Base-by-base conservation (phyloP, 139 green algal species). In the Cymbomonas tetramitiformis region DNA sequence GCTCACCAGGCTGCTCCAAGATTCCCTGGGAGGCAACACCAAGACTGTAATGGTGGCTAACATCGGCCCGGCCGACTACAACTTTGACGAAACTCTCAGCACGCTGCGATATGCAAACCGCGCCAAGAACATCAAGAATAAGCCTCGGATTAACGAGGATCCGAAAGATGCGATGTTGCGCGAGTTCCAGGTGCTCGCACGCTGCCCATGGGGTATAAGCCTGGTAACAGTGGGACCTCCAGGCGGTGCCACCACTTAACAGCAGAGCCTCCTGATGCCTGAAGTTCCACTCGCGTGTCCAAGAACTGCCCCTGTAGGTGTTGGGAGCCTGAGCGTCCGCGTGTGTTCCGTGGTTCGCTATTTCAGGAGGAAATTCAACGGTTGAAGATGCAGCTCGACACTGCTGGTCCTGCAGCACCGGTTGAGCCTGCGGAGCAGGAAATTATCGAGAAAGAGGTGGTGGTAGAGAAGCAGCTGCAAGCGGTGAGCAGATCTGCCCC, bases 121-220 rank as follows among this genome's bases (percentile, higher is more conserved):
- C 28, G 83, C 83, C 26, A 91, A 86, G 77, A 86, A 86, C 75
- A 91, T 91, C 64, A 75, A 83, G 56, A 91, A 91, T 77, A 86
- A 86, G 71, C 80, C 81, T 12, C 48, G 68, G 31, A 84, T 87
- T 62, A 91, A 91, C 61, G 83, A 91, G 69, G 83, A 91, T 47
- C 83, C 83, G 47, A 91, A 91, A 74, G 86, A 95, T 55, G 83
- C 86, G 8, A 87, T 94, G 81, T 67, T 95, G 51, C 68, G 81
- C 3, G 82, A 94, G 69, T 94, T 87, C 65, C 86, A 94, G 70
- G n/a, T n/a, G n/a, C n/a, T n/a, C n/a, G n/a, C n/a, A n/a, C n/a
- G n/a, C 78, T 86, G 8, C 82, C 93, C 62, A 94, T 94, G 24
- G 38, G 59, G 0, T 49, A 69, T n/a, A n/a, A n/a, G n/a, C n/a